Base-by-base conservation (phyloP, 2,329 filamentous ascomycete genomes). In the Neonectria hederae region DNA sequence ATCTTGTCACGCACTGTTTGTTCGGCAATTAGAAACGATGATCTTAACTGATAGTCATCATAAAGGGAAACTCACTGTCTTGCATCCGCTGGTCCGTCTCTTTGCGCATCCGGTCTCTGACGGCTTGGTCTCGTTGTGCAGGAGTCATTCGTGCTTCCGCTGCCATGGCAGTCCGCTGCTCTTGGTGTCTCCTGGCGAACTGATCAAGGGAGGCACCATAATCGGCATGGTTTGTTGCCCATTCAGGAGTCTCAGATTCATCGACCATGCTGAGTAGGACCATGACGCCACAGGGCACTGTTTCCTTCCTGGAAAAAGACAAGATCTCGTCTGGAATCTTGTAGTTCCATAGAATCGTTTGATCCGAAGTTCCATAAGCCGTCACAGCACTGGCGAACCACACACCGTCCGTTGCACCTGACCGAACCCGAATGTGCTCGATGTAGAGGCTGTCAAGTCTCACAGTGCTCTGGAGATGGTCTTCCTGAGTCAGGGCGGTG, bases 311-410 rank as follows among this genome's bases (percentile, higher is more conserved):
- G 2, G 85, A 76, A 62, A 89, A 86, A 1, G 77, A 66, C 1
- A 88, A 70, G 5, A 89, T 76, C 3, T 82, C 80, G 21, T 84
- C 80, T 0, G 87, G 86, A 51, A 89, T 87, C 60, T 83, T 82
- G 77, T 87, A 89, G 72, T 84, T 86, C 87, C 87, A 89, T 3
- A 89, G 78, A 10, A 88, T 80, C 0, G 86, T 88, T 67, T 84
- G 81, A 54, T 80, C 83, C 0, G 83, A 80, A 1, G 84, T 86
- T 21, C 84, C 83, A 62, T 85, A 83, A 0, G 87, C 87, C 1
- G 87, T 89, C 1, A 82, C 82, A 1, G 82, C 83, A 63, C 82
- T 84, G 28, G 86, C 84, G 66, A 89, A 89, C 87, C 87, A 89
- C 10, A 81, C 75, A 9, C 85, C 85, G 30, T 78, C 76, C 1